Conservation (phyloP, 2,329 filamentous ascomycete species). For the Clonostachys sp. region DNA sequence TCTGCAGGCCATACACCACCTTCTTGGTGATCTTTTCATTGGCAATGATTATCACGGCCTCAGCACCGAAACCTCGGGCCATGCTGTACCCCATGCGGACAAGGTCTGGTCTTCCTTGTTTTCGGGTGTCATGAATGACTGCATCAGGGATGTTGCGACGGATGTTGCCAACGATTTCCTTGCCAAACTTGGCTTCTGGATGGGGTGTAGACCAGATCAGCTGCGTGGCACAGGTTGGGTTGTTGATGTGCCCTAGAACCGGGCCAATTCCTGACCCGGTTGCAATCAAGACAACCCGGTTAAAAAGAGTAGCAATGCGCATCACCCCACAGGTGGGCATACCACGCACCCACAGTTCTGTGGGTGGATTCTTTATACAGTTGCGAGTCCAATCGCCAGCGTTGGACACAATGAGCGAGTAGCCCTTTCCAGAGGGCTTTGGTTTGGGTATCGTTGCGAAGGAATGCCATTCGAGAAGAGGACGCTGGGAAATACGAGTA, state of each 20-base stretch:
- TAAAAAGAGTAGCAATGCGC: constrained; percentile 62
- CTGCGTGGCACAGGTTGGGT: constrained; percentile 43
- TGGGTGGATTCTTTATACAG: constrained; percentile 58
- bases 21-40: constrained; percentile 64
- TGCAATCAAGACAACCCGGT: constrained; percentile 59
- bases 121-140: constrained; percentile 62
- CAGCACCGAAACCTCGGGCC: constrained; percentile 49
- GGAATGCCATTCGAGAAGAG: constrained; percentile 68
- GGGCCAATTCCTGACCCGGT: constrained; percentile 74
- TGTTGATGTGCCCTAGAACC: constrained; percentile 54
- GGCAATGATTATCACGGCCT: constrained; percentile 70
- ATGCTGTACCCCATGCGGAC: constrained; percentile 46
- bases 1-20: constrained; percentile 66
- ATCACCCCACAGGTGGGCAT: constrained; percentile 64
- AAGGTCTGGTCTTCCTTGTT: constrained; percentile 54
- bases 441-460: constrained; percentile 70
- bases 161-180: constrained; percentile 51
- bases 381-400: constrained; percentile 71
- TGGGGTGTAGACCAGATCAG: constrained; percentile 66
- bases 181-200: constrained; percentile 59
- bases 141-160: constrained; percentile 53
- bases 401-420: constrained; percentile 66
- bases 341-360: constrained; percentile 63
- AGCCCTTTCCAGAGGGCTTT: constrained; percentile 25
- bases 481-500: constrained; percentile 54